phyloP scores from a whole-genome alignment of 345 rosid species.

The Brassica incana region DNA sequence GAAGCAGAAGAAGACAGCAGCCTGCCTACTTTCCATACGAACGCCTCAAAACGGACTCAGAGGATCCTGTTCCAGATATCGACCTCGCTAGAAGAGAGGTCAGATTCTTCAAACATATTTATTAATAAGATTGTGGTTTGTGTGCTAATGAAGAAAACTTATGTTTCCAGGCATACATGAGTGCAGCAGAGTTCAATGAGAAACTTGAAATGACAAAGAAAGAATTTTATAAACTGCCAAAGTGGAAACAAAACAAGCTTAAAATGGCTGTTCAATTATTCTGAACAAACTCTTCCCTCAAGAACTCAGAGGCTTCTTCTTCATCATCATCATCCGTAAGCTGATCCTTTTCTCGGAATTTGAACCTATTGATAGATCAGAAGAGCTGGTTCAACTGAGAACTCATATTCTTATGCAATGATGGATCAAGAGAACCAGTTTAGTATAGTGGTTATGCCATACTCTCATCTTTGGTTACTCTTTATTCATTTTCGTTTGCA shows the following conservation, averaged over 20 bases:
- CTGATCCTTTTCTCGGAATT: background rate
- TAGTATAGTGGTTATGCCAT: background rate
- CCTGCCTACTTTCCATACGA: slow-evolving; percentile 74
- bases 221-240: slow-evolving; percentile 82
- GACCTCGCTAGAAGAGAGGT: slow-evolving; percentile 97
- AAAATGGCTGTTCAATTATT: slow-evolving; percentile 86
- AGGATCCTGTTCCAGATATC: slow-evolving; percentile 70
- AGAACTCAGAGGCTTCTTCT: slow-evolving; percentile 25
- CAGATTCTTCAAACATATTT: slow-evolving; percentile 16
- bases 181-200: slow-evolving; percentile 74
- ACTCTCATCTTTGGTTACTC: background rate
- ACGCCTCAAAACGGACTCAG: slow-evolving; percentile 61
- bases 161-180: slow-evolving; percentile 72
- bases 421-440: background rate
- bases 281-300: slow-evolving; percentile 39
- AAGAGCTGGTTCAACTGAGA: background rate
- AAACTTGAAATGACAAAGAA: slow-evolving; percentile 83
- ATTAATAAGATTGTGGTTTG: background rate
- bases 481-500: slow-evolving; percentile 20
- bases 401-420: slow-evolving; percentile 8
- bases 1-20: slow-evolving; percentile 85
- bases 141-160: slow-evolving; percentile 1
- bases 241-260: slow-evolving; percentile 99
- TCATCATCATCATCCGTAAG: slow-evolving; percentile 32
- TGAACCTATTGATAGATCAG: background rate